These are phyloP conservation scores for Biscutella auriculata DNA, from an alignment of 441 rosid genomes.

Conservation along the genomic window DNA sequence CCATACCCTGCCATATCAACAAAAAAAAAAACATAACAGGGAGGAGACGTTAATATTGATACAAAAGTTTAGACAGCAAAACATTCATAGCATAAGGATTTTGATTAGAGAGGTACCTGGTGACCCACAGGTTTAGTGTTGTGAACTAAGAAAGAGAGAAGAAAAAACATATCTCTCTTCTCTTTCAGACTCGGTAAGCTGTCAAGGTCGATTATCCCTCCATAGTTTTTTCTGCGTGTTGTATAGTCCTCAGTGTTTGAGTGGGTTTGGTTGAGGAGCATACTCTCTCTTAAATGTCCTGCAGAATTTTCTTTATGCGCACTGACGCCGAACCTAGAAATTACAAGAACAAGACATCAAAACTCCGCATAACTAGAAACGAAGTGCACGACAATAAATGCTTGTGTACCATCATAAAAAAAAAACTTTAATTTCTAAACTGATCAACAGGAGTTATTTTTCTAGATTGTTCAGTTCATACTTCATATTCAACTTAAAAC, in stretches of 20 bases:
- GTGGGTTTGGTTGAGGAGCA: conserved; percentile 32
- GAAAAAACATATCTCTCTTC: conserved; percentile 79
- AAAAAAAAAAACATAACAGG: not conserved
- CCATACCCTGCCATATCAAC: conserved; percentile 74
- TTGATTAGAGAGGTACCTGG: conserved; percentile 46
- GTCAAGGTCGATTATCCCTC: conserved; percentile 66
- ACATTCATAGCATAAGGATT: not conserved
- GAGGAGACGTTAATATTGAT: conserved; percentile 2
- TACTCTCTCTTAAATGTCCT: conserved; percentile 32
- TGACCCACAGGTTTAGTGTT: conserved; percentile 99
- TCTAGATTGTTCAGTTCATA: conserved; percentile 10
- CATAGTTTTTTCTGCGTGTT: conserved; percentile 47
- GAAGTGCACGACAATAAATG: not conserved
- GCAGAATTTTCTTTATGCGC: conserved; percentile 30
- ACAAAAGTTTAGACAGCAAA: not conserved
- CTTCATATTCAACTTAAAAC: not conserved
- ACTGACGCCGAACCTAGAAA: conserved; percentile 26
- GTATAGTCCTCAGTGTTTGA: conserved; percentile 35
- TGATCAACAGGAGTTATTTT: not conserved
- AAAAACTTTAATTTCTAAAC: not conserved
- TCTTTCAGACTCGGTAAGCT: conserved; percentile 73
- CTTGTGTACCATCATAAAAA: not conserved
- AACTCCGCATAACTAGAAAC: conserved; percentile 16
- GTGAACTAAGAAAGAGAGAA: conserved; percentile 85
- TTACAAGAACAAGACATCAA: conserved; percentile 22